Conservation (phyloP, 805 yeast genomes). For the Scheffersomyces spartinae region DNA sequence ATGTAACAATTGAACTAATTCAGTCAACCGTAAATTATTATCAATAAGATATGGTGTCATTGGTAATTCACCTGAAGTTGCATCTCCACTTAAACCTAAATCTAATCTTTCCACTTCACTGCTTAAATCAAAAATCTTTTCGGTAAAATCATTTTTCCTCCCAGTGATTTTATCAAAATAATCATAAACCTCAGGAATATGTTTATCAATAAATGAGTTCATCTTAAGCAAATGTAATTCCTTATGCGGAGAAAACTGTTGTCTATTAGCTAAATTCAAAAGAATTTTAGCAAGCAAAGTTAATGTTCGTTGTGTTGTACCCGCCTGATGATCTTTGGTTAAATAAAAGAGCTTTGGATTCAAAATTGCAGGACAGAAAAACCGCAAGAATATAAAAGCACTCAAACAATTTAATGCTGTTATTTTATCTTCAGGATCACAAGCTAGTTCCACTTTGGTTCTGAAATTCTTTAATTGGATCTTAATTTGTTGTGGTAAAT, state of each 20-base stretch:
- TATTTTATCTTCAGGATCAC: conserved; percentile 41
- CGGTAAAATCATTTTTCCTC: conserved; percentile 53
- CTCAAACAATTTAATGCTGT: conserved; percentile 63
- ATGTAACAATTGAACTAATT: conserved; percentile 37
- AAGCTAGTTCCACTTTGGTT: conserved; percentile 48
- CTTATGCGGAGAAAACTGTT: conserved; percentile 61
- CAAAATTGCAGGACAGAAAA: conserved; percentile 82
- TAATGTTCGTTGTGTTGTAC: conserved; percentile 62
- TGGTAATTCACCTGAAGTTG: conserved; percentile 46
- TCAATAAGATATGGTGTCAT: conserved; percentile 61
- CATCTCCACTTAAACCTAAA: conserved; percentile 38
- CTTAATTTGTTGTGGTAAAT: conserved; percentile 60
- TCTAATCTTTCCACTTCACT: conserved; percentile 48
- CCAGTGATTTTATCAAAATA: conserved; percentile 68
- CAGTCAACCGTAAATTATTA: conserved; percentile 48
- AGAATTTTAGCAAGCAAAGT: conserved; percentile 73
- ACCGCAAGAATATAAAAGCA: conserved; percentile 75
- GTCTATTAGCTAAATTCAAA: conserved; percentile 69
- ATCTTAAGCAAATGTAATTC: conserved; percentile 69
- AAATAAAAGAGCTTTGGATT: conserved; percentile 81
- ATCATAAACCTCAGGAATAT: conserved; percentile 45
- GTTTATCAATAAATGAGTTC: conserved; percentile 55
- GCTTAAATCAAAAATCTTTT: conserved; percentile 44
- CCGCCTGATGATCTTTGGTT: conserved; percentile 58
- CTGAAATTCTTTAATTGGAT: conserved; percentile 53